These are phyloP conservation scores for Pseudogymnoascus sp. DNA, from an alignment of 2,329 filamentous ascomycete genomes.

Conservation along the genomic window DNA sequence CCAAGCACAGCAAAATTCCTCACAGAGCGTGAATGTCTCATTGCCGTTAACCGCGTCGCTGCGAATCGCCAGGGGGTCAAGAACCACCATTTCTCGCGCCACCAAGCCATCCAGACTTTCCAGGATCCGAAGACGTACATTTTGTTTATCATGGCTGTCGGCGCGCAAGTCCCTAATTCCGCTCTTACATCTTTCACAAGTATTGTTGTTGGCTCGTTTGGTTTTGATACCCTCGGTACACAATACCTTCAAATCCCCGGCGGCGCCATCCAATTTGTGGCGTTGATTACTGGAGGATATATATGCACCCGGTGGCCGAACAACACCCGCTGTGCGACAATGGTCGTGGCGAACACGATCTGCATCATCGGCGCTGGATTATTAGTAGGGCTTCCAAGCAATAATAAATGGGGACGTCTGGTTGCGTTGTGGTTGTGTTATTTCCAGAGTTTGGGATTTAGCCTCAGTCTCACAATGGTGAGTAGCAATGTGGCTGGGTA, in stretches of 20 bases:
- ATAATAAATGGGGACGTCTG: slow-evolving; percentile 48
- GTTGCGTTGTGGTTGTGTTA: slow-evolving; percentile 51
- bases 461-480: slow-evolving; percentile 45
- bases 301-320: slow-evolving; percentile 46
- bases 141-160: slow-evolving; percentile 46
- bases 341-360: slow-evolving; percentile 47
- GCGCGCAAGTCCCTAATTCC: slow-evolving; percentile 40
- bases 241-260: slow-evolving; percentile 54
- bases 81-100: slow-evolving; percentile 50
- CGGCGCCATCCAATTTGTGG: slow-evolving; percentile 48
- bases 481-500: slow-evolving; percentile 45
- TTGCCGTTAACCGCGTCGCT: slow-evolving; percentile 56
- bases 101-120: slow-evolving; percentile 51
- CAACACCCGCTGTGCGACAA: slow-evolving; percentile 42
- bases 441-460: slow-evolving; percentile 46
- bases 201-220: slow-evolving; percentile 62
- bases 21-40: slow-evolving; percentile 51
- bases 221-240: slow-evolving; percentile 58
- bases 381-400: slow-evolving; percentile 42
- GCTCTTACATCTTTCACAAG: slow-evolving; percentile 54
- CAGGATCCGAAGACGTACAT: slow-evolving; percentile 55
- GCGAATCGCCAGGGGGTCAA: slow-evolving; percentile 55
- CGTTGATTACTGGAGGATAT: slow-evolving; percentile 42
- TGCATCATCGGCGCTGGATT: slow-evolving; percentile 46
- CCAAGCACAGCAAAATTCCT: slow-evolving; percentile 64